Evolutionary conservation across 768 basidiomycete species (phyloP).

Genomic region (Ephemerocybe angulata): DNA sequence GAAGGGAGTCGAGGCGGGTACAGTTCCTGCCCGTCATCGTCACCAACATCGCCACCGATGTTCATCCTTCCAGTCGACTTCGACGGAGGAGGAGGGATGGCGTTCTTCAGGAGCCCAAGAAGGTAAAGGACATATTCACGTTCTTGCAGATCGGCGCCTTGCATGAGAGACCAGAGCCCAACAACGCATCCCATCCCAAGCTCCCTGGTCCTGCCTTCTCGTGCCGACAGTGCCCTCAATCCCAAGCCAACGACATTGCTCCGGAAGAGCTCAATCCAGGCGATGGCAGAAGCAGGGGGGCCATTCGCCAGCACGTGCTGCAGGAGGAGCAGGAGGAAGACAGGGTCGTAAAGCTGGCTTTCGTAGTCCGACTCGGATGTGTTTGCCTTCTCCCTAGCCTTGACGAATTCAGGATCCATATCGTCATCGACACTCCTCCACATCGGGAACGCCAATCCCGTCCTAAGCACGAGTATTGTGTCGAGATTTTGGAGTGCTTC

Average conservation of each 20-base stretch:
- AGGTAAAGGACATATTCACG: conserved; percentile 69
- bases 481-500: conserved; percentile 74
- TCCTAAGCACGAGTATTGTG: conserved; percentile 60
- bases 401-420: conserved; percentile 11
- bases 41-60: neutral
- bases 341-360: conserved; percentile 68
- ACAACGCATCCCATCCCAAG: conserved; percentile 60
- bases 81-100: conserved; percentile 37
- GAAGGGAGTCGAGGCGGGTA: conserved; percentile 62
- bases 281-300: conserved; percentile 53
- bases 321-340: conserved; percentile 68
- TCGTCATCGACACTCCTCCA: conserved; percentile 52
- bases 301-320: conserved; percentile 60
- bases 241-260: conserved; percentile 75
- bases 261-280: conserved; percentile 86
- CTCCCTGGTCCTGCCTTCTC: conserved; percentile 55
- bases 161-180: conserved; percentile 52
- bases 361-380: conserved; percentile 20
- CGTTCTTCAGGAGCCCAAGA: conserved; percentile 60
- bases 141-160: conserved; percentile 74
- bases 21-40: conserved; percentile 17
- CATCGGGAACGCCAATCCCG: conserved; percentile 67
- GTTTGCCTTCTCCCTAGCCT: conserved; percentile 10
- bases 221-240: conserved; percentile 68
- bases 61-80: conserved; percentile 10